Evolutionary conservation across 2,329 filamentous ascomycete species (phyloP), one percentile per base, ranked within the genome.

Genomic region (Trichoderma atroviride): DNA sequence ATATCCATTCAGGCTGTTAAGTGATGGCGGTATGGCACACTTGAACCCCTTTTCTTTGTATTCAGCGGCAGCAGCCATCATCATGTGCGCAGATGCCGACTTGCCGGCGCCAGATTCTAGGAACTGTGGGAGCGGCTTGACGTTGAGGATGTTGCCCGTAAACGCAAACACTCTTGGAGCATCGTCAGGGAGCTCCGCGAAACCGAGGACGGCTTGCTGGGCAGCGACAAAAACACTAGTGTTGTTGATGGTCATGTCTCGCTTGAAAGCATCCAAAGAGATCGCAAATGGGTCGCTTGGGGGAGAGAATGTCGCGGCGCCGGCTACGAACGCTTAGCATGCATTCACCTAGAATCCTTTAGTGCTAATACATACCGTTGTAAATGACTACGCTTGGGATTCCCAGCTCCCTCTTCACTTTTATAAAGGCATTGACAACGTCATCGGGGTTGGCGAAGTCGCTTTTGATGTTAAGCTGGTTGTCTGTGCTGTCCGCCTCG

Each of bases 101-200:
- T 65, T 65, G 35, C 62, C 62, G n/a, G 52, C 52, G 19, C 62
- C 62, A 19, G 62, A 65, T 56, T 64, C 61, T 3, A 65, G 62
- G 35, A 65, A 65, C 13, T 64, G 61, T 24, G 61, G 50, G 24
- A 64, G 61, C 11, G 61, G 61, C 61, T 6, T 64, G 61, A 64
- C 61, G 35, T 64, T 64, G 16, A 64, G 35, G 35, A 64, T 64
- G 50, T 64, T 64, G 61, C 61, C 61, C 35, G 61, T 64, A 56
- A 64, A 64, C 3, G 61, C 61, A 19, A 64, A 64, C 16, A 64
- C 61, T 24, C 7, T 64, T 43, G 61, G 33, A 11, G 61, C 61
- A 16, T 56, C 52, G 24, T 5, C 61, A 43, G 61, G 52, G 7
- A 65, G 62, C 35, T 65, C 52, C 16, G 33, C 24, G 7, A 65